phyloP scores from a whole-genome alignment of 2,329 filamentous ascomycete genomes.

The Whalleya microplaca region DNA sequence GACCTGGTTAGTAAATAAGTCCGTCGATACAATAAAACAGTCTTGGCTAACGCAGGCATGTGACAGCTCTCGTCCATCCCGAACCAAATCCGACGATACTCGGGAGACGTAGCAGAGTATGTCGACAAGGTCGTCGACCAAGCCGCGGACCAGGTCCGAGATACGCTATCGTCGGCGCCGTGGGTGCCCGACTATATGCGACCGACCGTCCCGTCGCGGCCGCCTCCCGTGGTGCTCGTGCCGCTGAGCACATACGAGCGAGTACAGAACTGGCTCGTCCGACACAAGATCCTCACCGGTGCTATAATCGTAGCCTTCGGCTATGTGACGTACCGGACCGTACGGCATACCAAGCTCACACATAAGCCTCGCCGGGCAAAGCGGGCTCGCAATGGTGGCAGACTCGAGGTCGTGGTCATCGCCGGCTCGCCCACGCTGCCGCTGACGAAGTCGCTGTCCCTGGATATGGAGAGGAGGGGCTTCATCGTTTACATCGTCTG shows the following conservation, averaged over 20 bases:
- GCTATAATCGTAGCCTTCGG: slow-evolving; percentile 72
- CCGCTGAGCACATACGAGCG: slow-evolving; percentile 50
- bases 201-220: slow-evolving; percentile 57
- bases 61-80: slow-evolving; percentile 56
- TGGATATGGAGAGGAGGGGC: slow-evolving; percentile 87
- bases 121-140: slow-evolving; percentile 82
- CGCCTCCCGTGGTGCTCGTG: slow-evolving; percentile 40
- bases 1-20: slow-evolving; percentile 64
- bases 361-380: slow-evolving; percentile 75
- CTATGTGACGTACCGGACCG: slow-evolving; percentile 60
- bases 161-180: slow-evolving; percentile 65
- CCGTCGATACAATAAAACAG: background rate
- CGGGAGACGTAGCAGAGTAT: slow-evolving; percentile 74
- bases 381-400: slow-evolving; percentile 79
- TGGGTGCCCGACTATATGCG: slow-evolving; percentile 76
- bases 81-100: slow-evolving; percentile 71
- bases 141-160: slow-evolving; percentile 71
- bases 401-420: slow-evolving; percentile 84
- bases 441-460: slow-evolving; percentile 77
- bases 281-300: slow-evolving; percentile 74
- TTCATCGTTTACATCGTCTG: slow-evolving; percentile 94
- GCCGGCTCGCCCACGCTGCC: slow-evolving; percentile 87
- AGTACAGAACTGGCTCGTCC: slow-evolving; percentile 70
- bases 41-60: slow-evolving; percentile 14
- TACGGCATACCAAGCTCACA: slow-evolving; percentile 57